Evolutionary conservation across 1,139 yeast genomes (phyloP), one percentile per base, ranked within the genome.

Genomic region (Scheffersomyces illinoinensis): DNA sequence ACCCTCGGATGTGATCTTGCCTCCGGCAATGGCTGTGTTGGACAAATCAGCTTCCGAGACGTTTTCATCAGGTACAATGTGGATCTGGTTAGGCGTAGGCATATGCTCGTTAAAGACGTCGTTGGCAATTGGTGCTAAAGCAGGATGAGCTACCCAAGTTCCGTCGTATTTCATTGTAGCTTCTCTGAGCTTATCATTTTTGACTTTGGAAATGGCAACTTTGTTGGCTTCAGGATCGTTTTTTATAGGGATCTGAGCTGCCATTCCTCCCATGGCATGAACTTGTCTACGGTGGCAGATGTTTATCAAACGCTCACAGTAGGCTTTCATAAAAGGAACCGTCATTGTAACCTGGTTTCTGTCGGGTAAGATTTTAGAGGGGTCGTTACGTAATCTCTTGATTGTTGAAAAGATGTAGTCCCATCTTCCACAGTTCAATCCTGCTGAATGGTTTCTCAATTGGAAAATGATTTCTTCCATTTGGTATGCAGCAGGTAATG

Each of bases 221-320:
- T 77, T 80, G 78, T 89, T 89, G 68, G 89, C 87, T 59, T 77
- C 83, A 54, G 83, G 81, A 68, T 89, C 92, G 62, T 83, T 80
- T 78, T 89, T 89, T 76, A 88, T 87, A 60, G 93, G 93, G 67
- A 89, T 89, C 76, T 88, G 91, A 33, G 93, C 93, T 65, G 93
- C 93, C 93, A 89, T 89, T 64, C 93, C 93, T 63, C 93, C 93
- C 85, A 89, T 87, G 54, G 92, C 93, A 70, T 88, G 92, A 46
- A 89, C 92, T 65, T 88, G 89, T 70, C 93, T 85, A 73, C 83
- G 82, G 77, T 89, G 93, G 73, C 91, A 87, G 56, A 90, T 87
- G 75, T 87, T 79, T 66, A 89, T 89, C 68, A 89, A 81, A 58
- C 86, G 80, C 66, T 85, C 83, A 60, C 88, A 92, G 68, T 89